A percentile compares a stretch with the other conserved stretches of the same genome.
Evolutionary conservation across 805 yeast species (phyloP).

Genomic region (Barnettozyma sucrosica): DNA sequence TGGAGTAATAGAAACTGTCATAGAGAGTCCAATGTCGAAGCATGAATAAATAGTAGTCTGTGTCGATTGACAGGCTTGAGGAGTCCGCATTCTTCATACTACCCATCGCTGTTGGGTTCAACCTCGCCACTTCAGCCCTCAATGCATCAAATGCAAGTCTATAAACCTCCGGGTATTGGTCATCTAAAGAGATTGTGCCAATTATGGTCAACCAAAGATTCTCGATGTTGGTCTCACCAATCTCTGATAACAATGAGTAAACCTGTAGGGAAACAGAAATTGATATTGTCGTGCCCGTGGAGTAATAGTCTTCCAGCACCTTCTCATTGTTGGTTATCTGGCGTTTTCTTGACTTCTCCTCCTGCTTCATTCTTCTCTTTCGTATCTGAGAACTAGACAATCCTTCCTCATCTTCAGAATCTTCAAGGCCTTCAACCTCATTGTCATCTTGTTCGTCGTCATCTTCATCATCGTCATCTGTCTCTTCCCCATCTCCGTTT

Average conservation of each 20-base stretch:
- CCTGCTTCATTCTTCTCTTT: slow-evolving; percentile 24
- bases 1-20: slow-evolving; percentile 86
- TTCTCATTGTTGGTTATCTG: slow-evolving; percentile 44
- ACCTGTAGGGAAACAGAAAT: slow-evolving; percentile 74
- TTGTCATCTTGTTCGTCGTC: slow-evolving; percentile 29
- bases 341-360: slow-evolving; percentile 36
- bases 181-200: slow-evolving; percentile 80
- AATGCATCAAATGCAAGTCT: slow-evolving; percentile 65
- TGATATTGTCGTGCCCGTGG: slow-evolving; percentile 72
- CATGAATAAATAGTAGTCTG: slow-evolving; percentile 80
- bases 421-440: slow-evolving; percentile 21
- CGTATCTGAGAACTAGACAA: slow-evolving; percentile 24
- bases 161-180: slow-evolving; percentile 69
- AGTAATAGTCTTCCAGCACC: slow-evolving; percentile 67
- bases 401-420: slow-evolving; percentile 27
- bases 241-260: slow-evolving; percentile 70
- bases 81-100: slow-evolving; percentile 33
- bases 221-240: slow-evolving; percentile 71
- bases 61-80: slow-evolving; percentile 55
- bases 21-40: slow-evolving; percentile 91
- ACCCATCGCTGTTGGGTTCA: slow-evolving; percentile 38
- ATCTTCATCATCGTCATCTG: slow-evolving; percentile 23
- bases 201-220: slow-evolving; percentile 83
- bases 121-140: slow-evolving; percentile 76
- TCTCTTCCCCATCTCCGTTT: slow-evolving; percentile 31